phyloP scores from a whole-genome alignment of 2,329 filamentous ascomycete species.

The Ophiostoma fasciatum region DNA sequence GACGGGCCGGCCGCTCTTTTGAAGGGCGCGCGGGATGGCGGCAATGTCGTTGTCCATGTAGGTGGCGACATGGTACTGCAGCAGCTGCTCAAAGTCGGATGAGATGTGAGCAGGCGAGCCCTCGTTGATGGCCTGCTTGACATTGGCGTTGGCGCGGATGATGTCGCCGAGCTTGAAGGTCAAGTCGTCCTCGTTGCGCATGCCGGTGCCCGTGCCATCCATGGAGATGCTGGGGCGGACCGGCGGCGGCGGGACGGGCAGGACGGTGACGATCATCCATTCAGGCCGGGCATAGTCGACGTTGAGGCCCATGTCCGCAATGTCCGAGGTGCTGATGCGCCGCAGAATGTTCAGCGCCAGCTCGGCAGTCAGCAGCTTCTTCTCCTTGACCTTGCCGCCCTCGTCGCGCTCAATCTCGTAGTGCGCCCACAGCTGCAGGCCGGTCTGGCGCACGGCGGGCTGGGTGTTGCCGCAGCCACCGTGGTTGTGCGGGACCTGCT shows the following conservation, averaged over 20 bases:
- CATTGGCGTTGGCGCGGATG: constrained; percentile 91
- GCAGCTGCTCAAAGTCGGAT: constrained; percentile 74
- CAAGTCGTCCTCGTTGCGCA: constrained; percentile 95
- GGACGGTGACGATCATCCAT: constrained; percentile 94
- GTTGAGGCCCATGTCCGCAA: constrained; percentile 79
- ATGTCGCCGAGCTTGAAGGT: constrained; percentile 99
- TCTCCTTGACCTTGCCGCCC: constrained; percentile 58
- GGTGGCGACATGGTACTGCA: constrained; percentile 97
- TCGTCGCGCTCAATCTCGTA: constrained; percentile 68
- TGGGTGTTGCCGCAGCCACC: constrained; percentile 89
- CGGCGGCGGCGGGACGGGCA: constrained; percentile 88
- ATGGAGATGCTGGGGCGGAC: constrained; percentile 95
- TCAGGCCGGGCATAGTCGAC: constrained; percentile 91
- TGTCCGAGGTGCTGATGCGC: constrained; percentile 66
- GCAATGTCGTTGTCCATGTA: constrained; percentile 99
- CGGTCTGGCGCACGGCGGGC: constrained; percentile 75
- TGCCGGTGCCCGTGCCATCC: constrained; percentile 81
- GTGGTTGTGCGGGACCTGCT: constrained; percentile 44
- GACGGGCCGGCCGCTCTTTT: constrained; percentile 91
- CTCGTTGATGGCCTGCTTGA: constrained; percentile 78
- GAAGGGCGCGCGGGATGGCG: constrained; percentile 81
- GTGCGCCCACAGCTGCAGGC: constrained; percentile 65
- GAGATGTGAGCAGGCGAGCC: constrained; percentile 86
- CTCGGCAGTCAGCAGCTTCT: constrained; percentile 67
- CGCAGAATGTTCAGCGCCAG: constrained; percentile 77